These are phyloP conservation scores for Paecilomyces sp. DNA, from an alignment of 2,329 filamentous ascomycete species.

Conservation along the genomic window DNA sequence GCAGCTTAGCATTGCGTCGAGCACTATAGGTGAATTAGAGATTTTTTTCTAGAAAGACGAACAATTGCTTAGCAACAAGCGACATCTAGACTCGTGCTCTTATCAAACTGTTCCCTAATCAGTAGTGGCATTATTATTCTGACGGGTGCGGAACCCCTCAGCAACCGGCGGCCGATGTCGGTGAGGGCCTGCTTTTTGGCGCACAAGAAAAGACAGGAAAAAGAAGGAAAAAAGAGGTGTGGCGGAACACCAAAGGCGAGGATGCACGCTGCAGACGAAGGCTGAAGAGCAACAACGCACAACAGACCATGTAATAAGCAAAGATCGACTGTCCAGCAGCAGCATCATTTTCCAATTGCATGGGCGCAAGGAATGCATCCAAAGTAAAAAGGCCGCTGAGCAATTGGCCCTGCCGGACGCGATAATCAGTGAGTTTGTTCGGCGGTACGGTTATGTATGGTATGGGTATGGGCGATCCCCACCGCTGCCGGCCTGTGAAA, in stretches of 20 bases:
- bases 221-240: not conserved
- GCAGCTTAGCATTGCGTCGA: not conserved
- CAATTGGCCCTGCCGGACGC: too few species aligned
- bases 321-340: not conserved
- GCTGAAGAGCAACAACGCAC: not conserved
- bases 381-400: not conserved
- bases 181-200: not conserved
- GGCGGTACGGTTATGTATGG: not conserved
- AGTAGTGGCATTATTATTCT: not conserved
- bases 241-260: not conserved
- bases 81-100: not conserved
- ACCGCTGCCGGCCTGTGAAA: slow-evolving; percentile 2
- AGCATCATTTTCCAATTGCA: not conserved
- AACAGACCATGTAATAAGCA: not conserved
- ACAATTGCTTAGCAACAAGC: not conserved
- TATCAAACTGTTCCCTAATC: not conserved
- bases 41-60: not conserved
- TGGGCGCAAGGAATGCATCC: not conserved
- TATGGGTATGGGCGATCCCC: not conserved
- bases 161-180: not conserved
- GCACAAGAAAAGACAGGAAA: not conserved
- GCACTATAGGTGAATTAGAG: not conserved
- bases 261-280: not conserved
- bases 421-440: not conserved
- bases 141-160: not conserved